These are phyloP conservation scores for Pichia sp. DNA, from an alignment of 1,139 yeast species.

Conservation along the genomic window DNA sequence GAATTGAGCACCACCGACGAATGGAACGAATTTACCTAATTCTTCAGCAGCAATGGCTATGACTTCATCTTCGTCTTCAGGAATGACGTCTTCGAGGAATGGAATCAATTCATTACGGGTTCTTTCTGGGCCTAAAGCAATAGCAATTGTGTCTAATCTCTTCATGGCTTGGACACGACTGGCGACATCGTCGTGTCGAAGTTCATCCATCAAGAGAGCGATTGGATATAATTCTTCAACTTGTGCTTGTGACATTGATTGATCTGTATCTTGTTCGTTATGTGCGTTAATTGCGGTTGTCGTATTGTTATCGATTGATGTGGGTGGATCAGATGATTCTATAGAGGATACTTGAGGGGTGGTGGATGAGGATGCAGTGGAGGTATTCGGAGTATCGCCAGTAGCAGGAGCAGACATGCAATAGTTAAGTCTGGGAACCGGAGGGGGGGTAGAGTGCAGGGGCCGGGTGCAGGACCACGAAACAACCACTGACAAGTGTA, in stretches of 20 bases:
- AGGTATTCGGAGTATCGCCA: background rate
- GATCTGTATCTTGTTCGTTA: background rate
- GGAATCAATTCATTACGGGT: constrained; percentile 89
- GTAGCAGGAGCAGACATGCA: background rate
- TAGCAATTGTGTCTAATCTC: constrained; percentile 88
- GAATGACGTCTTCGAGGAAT: constrained; percentile 82
- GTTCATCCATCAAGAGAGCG: constrained; percentile 95
- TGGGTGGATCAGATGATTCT: background rate
- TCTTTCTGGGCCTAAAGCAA: constrained; percentile 94
- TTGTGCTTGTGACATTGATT: constrained; percentile 3
- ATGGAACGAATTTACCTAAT: constrained; percentile 82
- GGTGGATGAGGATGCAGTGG: background rate
- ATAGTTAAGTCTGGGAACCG: too few relatives aligned
- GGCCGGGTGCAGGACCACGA: too few relatives aligned
- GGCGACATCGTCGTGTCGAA: constrained; percentile 88
- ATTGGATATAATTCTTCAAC: constrained; percentile 81
- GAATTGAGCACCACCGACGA: constrained; percentile 81
- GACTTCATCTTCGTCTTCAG: constrained; percentile 98
- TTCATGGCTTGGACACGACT: constrained; percentile 95
- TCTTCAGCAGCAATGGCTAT: constrained; percentile 92
- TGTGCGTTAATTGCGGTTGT: background rate
- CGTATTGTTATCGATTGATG: background rate
- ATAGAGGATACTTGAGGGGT: too few relatives aligned
- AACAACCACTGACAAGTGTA: too few relatives aligned
- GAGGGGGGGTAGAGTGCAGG: too few relatives aligned